Evolutionary conservation across 805 yeast species (phyloP).

Genomic region (Sungouiozyma ichnusensis): DNA sequence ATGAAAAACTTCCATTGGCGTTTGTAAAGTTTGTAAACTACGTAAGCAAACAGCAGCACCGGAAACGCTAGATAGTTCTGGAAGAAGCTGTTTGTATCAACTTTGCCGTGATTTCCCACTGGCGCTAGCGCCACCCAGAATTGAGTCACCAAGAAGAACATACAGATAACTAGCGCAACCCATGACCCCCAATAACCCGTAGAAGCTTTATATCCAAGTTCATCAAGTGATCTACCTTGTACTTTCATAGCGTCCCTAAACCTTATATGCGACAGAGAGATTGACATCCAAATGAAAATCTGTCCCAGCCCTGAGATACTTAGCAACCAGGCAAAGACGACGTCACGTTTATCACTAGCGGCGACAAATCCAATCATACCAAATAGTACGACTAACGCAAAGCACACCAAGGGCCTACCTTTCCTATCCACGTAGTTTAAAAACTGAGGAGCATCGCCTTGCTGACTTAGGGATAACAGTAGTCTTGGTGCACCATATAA

Average conservation of each 20-base stretch:
- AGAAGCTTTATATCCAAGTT: conserved; percentile 47
- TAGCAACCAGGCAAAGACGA: conserved; percentile 63
- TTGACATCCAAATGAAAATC: conserved; percentile 72
- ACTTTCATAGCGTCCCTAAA: conserved; percentile 46
- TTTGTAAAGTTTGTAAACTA: conserved; percentile 36
- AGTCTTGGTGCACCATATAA: conserved; percentile 53
- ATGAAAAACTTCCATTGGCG: conserved; percentile 26
- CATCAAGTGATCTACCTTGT: conserved; percentile 47
- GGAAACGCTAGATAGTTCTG: conserved; percentile 41
- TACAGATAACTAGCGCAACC: conserved; percentile 41
- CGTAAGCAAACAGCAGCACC: conserved; percentile 34
- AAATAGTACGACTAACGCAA: conserved; percentile 32
- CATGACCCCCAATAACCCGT: conserved; percentile 50
- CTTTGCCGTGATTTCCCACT: conserved; percentile 20
- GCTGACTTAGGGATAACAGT: conserved; percentile 40
- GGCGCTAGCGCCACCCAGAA: conserved; percentile 71
- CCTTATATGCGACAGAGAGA: conserved; percentile 57
- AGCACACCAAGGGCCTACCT: conserved; percentile 48
- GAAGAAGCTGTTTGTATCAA: conserved; percentile 34
- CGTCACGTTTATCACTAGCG: conserved; percentile 45
- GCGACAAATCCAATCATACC: conserved; percentile 54
- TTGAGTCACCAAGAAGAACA: conserved; percentile 48
- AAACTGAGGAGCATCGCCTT: conserved; percentile 41
- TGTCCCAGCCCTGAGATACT: conserved; percentile 72
- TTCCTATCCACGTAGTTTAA: conserved; percentile 37